These are phyloP conservation scores for Rusavskia elegans DNA, from an alignment of 495 filamentous ascomycete species.

Conservation along the genomic window DNA sequence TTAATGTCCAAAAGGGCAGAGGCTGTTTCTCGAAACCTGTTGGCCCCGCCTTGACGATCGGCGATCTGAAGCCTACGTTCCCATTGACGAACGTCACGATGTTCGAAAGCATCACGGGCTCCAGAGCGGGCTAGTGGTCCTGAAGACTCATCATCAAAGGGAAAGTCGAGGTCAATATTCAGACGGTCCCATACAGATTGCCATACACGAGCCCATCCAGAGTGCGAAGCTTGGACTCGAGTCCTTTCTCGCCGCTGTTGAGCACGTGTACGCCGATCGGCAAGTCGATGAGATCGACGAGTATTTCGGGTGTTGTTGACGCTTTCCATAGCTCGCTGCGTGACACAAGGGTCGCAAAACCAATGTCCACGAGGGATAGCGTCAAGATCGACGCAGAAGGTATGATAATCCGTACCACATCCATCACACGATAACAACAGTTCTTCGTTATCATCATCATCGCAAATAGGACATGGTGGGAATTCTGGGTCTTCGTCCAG, in stretches of 20 bases:
- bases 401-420: slow-evolving; percentile 73
- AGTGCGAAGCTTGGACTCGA: slow-evolving; percentile 28
- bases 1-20: slow-evolving; percentile 31
- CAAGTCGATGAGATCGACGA: slow-evolving; percentile 21
- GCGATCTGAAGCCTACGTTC: slow-evolving; percentile 67
- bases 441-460: slow-evolving; percentile 57
- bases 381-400: slow-evolving; percentile 70
- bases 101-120: slow-evolving; percentile 41
- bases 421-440: slow-evolving; percentile 72
- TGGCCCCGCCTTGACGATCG: slow-evolving; percentile 51
- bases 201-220: slow-evolving; percentile 53
- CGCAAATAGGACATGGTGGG: slow-evolving; percentile 69
- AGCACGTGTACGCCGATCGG: slow-evolving; percentile 33
- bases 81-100: slow-evolving; percentile 56
- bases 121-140: slow-evolving; percentile 30
- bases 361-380: slow-evolving; percentile 55
- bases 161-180: slow-evolving; percentile 75
- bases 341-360: slow-evolving; percentile 70
- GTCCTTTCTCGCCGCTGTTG: slow-evolving; percentile 29
- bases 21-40: slow-evolving; percentile 50
- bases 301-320: slow-evolving; percentile 12
- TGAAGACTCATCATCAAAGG: slow-evolving; percentile 56
- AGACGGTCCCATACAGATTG: slow-evolving; percentile 48
- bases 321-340: slow-evolving; percentile 28
- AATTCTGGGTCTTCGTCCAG: slow-evolving; percentile 45